phyloP scores from a whole-genome alignment of 352 stramenopile genomes.

The Globisporangium uncinulatum region DNA sequence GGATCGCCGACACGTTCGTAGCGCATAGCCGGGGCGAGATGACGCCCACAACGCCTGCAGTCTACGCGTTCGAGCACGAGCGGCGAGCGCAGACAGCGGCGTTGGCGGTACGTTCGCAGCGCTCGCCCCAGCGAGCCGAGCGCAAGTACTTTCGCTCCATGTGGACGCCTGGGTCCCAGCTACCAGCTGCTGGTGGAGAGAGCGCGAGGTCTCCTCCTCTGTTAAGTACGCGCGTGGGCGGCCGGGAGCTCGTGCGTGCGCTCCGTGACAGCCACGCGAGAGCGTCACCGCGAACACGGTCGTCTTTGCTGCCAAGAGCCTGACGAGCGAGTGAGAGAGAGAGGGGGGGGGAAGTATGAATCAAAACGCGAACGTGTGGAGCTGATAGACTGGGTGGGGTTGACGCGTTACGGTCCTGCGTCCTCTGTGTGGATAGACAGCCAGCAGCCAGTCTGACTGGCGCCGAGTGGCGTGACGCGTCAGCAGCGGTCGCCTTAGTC shows the following conservation, averaged over 20 bases:
- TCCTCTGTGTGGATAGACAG: no score
- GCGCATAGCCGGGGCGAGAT: slow-evolving; percentile 6
- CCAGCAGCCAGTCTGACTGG: not conserved
- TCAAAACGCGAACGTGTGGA: not conserved
- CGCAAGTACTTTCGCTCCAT: slow-evolving; percentile 65
- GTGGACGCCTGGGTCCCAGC: slow-evolving; percentile 48
- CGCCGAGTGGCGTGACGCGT: no score
- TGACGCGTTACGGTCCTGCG: no score
- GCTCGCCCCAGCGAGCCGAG: slow-evolving; percentile 24
- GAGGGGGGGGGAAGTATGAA: no score
- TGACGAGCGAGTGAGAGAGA: not conserved
- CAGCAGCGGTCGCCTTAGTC: no score
- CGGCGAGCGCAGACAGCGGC: slow-evolving; percentile 38
- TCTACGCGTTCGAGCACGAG: slow-evolving; percentile 24
- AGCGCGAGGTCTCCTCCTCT: not conserved
- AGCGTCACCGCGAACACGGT: not conserved
- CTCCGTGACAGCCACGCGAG: slow-evolving; percentile 10
- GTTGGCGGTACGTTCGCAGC: slow-evolving; percentile 16
- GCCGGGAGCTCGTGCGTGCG: slow-evolving; percentile 11
- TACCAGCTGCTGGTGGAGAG: not conserved
- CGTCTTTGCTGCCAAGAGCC: not conserved
- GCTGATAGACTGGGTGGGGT: no score
- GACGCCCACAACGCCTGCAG: slow-evolving; percentile 3
- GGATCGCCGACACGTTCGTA: slow-evolving; percentile 39
- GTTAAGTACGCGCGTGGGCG: not conserved